Percentiles rank a stretch among this genome's conserved stretches.
Conservation (phyloP, 768 basidiomycete species). For the Naganishia kalamii region DNA sequence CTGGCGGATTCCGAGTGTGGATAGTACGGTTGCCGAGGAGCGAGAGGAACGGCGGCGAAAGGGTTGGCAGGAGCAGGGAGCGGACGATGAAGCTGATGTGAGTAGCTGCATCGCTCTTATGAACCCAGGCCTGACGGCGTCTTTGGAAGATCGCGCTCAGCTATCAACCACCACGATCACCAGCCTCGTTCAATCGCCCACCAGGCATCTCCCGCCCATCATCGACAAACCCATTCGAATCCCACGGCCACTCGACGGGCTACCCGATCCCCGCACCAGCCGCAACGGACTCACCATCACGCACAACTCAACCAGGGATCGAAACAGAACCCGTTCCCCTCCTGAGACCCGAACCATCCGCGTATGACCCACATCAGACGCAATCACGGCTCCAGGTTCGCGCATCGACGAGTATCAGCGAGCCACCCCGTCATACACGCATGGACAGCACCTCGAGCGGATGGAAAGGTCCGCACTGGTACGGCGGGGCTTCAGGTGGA, state of each 20-base stretch:
- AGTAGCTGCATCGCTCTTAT: neutral
- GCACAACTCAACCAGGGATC: slow-evolving; percentile 19
- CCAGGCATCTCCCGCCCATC: slow-evolving; percentile 12
- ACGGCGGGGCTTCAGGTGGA: slow-evolving; percentile 5
- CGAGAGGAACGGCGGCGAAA: neutral
- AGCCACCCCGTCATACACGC: neutral
- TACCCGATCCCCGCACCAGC: slow-evolving; percentile 8
- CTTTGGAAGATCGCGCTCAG: neutral
- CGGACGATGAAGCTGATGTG: slow-evolving; percentile 2
- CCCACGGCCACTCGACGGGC: neutral
- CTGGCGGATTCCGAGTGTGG: slow-evolving; percentile 18
- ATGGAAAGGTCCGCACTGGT: slow-evolving; percentile 18
- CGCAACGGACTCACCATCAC: neutral
- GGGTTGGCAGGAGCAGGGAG: neutral
- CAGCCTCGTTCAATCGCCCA: neutral
- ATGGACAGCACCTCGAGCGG: slow-evolving; percentile 2
- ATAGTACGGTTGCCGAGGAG: neutral
- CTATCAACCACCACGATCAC: slow-evolving; percentile 12
- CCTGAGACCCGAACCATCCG: neutral
- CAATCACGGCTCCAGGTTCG: neutral
- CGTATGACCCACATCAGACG: neutral
- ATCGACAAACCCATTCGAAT: slow-evolving; percentile 20
- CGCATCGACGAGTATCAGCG: neutral
- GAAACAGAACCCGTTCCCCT: slow-evolving; percentile 4
- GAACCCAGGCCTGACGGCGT: neutral